Evolutionary conservation across 208 protist genomes (phyloP), one percentile per base, ranked within the genome.

Genomic region (Trypanosomatidae sp.): DNA sequence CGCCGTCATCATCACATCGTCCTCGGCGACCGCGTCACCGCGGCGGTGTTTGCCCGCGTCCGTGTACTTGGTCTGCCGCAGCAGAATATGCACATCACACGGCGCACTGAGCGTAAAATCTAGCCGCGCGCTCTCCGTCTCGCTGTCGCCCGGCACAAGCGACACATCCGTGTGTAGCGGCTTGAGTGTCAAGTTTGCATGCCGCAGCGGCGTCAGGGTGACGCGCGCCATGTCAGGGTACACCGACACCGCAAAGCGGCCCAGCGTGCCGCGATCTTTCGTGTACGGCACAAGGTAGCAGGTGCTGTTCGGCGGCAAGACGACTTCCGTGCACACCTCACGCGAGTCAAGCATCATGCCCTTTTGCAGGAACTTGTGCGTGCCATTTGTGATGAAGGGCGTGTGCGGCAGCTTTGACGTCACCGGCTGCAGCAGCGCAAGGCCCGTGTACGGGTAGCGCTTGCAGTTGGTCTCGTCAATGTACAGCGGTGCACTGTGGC

Each of bases 281-380:
- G 81, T 86, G 58, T 83, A 90, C 25, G 81, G 81, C 16, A 90
- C 62, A 13, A 90, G 66, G 54, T 86, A 90, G 54, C 72, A 83
- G 1, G 66, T 80, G 8, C 69, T 72, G 48, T 54, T 82, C 10
- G 81, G 66, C 32, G 81, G 81, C 40, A 86, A 48, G 48, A 84
- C 66, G 68, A 86, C 74, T 56, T 83, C 63, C 13, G 67, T 55
- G 38, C 76, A 90, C 33, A 90, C 70, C 47, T 82, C 69, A 33
- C 75, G 61, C n/a, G 76, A 65, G 49, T 90, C 72, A 20, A 86
- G 60, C 68, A 84, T 69, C 65, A 90, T 71, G 19, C 72, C 76
- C 63, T 84, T 90, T 47, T 84, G 72, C 30, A 90, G 43, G 33
- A 80, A 78, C 47, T 61, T 53, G 62, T 86, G 76, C 32, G 81